Evolutionary conservation across 441 rosid species (phyloP).

Genomic region (Isatis lusitanica): DNA sequence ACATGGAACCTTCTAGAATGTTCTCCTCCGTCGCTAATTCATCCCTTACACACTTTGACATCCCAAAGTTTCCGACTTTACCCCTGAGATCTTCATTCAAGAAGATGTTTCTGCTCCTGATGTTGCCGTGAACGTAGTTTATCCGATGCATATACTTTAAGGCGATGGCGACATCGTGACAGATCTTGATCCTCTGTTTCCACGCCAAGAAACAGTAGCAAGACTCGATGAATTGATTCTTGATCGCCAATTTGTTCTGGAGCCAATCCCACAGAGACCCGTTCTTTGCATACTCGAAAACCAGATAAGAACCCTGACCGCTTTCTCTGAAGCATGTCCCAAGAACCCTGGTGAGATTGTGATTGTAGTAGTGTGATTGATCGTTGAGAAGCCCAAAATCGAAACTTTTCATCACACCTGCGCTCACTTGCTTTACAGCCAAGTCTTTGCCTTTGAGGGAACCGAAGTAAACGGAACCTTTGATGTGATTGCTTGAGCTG

Average conservation of each 20-base stretch:
- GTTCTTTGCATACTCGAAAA: slow-evolving; percentile 83
- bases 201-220: slow-evolving; percentile 89
- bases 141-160: slow-evolving; percentile 90
- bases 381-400: slow-evolving; percentile 54
- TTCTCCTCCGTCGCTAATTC: slow-evolving; percentile 58
- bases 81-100: slow-evolving; percentile 89
- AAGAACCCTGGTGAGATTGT: slow-evolving; percentile 67
- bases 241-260: slow-evolving; percentile 87
- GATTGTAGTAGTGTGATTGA: slow-evolving; percentile 60
- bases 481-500: slow-evolving; percentile 66
- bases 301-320: slow-evolving; percentile 48
- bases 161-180: slow-evolving; percentile 81
- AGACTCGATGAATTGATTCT: slow-evolving; percentile 89
- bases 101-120: slow-evolving; percentile 78
- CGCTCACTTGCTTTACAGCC: slow-evolving; percentile 54
- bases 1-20: slow-evolving; percentile 45
- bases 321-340: slow-evolving; percentile 62
- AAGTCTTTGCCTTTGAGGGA: slow-evolving; percentile 79
- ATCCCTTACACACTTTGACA: slow-evolving; percentile 53
- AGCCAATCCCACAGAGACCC: slow-evolving; percentile 93
- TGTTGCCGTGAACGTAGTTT: slow-evolving; percentile 67
- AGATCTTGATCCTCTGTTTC: slow-evolving; percentile 85
- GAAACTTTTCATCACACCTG: slow-evolving; percentile 46
- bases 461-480: slow-evolving; percentile 76
- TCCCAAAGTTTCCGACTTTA: slow-evolving; percentile 77